Base-by-base conservation (phyloP, 2,329 filamentous ascomycete species). In the Colletotrichum sp. region DNA sequence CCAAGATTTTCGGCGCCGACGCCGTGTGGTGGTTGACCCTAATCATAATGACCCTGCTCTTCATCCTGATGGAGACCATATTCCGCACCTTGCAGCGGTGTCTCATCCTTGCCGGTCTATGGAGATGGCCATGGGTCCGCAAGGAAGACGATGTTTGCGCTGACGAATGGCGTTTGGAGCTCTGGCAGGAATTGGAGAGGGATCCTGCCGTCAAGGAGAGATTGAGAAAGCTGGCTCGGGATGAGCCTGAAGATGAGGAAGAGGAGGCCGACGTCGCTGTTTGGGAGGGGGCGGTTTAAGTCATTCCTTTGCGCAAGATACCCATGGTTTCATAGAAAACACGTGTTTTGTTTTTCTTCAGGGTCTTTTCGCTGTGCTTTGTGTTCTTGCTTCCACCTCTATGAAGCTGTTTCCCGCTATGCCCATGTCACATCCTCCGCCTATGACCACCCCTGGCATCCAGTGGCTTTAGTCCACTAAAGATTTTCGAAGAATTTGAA, bases 21-120 rank as follows among this genome's bases (percentile, higher is more conserved):
- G 85, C 91, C 1, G 86, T 90, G 1, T 98, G 95, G 94, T 98
- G 95, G 95, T 86, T 90, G 3, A 92, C 92, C 1, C 85, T 96
- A 4, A 87, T 96, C 60, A 85, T 95, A 30, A 90, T 93, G 5
- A 83, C 96, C 0, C 84, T 88, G 10, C 83, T 91, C 1, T 89
- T 94, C 6, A 86, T 93, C 15, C 83, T 92, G 15, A 87, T 95
- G 57, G 95, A 98, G 80, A 84, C 95, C 8, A 88, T 89, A 3
- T 90, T 93, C 76, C 91, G 88, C 76, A 84, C 86, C 1, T 75
- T 85, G 10, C 89, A 88, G 79, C 86, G 88, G 4, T 85, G 85
- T 44, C 76, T 92, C 57, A 83, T 89, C 24, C 80, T 90, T 1
- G 79, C 83, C 1, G 88, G 88, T 0, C 76, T 88, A 4, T 90